phyloP scores from a whole-genome alignment of 2,329 filamentous ascomycete species.

The Sporothrix brasiliensis region DNA sequence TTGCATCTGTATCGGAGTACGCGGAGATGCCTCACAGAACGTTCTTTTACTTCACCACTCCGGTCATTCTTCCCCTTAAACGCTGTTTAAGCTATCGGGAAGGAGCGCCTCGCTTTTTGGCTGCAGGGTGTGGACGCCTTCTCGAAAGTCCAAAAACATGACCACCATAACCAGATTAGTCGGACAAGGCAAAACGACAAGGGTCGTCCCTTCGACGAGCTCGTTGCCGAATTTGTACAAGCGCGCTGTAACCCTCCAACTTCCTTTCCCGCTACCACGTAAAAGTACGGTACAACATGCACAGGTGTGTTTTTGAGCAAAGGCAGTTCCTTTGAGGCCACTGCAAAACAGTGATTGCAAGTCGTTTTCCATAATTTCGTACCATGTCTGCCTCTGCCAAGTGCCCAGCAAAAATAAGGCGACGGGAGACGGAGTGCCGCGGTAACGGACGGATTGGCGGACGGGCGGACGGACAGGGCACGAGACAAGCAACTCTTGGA shows the following conservation, averaged over 20 bases:
- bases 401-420: slow-evolving; percentile 20
- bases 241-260: slow-evolving; percentile 1
- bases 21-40: not conserved
- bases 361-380: not conserved
- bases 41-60: not conserved
- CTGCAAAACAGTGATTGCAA: no score
- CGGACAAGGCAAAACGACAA: not conserved
- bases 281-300: no score
- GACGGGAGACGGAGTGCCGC: slow-evolving; percentile 6
- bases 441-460: not conserved
- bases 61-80: not conserved
- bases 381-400: not conserved
- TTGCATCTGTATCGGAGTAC: not conserved
- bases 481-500: slow-evolving; percentile 11
- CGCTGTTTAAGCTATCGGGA: not conserved
- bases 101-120: not conserved
- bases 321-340: not conserved
- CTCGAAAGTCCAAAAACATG: not conserved
- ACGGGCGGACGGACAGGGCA: slow-evolving; percentile 1
- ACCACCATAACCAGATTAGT: not conserved
- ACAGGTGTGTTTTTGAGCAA: not conserved
- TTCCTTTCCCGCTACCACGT: not conserved
- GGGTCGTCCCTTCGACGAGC: slow-evolving; percentile 16
- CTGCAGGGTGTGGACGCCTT: not conserved
- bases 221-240: slow-evolving; percentile 21